Percentiles rank a stretch among this genome's conserved stretches.
These are phyloP conservation scores for Pyrenopolyporus hunteri DNA, from an alignment of 495 filamentous ascomycete genomes.

Conservation along the genomic window DNA sequence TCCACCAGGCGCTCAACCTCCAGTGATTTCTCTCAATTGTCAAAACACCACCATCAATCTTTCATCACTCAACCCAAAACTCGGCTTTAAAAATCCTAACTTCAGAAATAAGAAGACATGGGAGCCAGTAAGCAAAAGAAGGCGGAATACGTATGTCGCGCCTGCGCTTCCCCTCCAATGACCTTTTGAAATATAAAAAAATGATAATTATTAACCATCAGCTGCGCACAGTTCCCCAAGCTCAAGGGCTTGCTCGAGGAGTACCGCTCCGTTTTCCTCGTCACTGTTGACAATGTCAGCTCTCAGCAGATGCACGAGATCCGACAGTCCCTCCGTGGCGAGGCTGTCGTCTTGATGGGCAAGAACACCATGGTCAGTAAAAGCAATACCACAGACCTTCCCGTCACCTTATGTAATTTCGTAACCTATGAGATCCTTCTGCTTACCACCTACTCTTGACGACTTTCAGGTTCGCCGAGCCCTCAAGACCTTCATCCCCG, in stretches of 20 bases:
- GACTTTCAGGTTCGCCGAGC: slow-evolving; percentile 82
- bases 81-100: slow-evolving; percentile 97
- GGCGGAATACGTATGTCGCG: slow-evolving; percentile 71
- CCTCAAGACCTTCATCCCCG: slow-evolving; percentile 89
- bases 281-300: slow-evolving; percentile 92
- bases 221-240: slow-evolving; percentile 76
- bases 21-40: slow-evolving; percentile 11
- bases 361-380: slow-evolving; percentile 95
- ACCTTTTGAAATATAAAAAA: neutral
- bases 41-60: slow-evolving; percentile 1
- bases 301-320: slow-evolving; percentile 99
- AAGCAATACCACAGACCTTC: no score
- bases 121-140: slow-evolving; percentile 96
- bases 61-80: slow-evolving; percentile 29
- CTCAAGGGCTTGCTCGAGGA: slow-evolving; percentile 90
- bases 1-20: slow-evolving; percentile 21
- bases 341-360: slow-evolving; percentile 97
- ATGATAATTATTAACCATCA: slow-evolving; percentile 8
- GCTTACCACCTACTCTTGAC: no score
- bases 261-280: slow-evolving; percentile 96
- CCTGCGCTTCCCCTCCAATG: neutral
- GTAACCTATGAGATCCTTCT: no score
- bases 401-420: no score
- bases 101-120: slow-evolving; percentile 97
- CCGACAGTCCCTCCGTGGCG: slow-evolving; percentile 80